Conservation (phyloP, 352 stramenopile species). For the Pythium rishiriense region DNA sequence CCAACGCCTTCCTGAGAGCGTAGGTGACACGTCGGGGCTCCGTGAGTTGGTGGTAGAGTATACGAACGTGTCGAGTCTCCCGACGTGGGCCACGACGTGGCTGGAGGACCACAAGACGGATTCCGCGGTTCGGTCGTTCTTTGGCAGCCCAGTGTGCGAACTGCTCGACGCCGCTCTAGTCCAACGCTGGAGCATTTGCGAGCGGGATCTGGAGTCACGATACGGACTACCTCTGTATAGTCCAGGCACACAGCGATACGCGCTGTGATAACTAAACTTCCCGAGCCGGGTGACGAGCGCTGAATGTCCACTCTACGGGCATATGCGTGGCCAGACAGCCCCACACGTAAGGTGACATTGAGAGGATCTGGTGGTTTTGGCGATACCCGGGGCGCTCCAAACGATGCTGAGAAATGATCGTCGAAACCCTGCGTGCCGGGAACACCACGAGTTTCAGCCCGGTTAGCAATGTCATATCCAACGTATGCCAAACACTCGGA, state of each 20-base stretch:
- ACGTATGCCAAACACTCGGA: too few relatives aligned
- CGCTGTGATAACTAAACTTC: too few relatives aligned
- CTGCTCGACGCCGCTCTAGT: not conserved
- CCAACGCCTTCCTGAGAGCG: conserved; percentile 1
- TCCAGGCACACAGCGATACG: not conserved
- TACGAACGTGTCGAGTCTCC: conserved; percentile 8
- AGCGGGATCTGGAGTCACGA: not conserved
- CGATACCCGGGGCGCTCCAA: too few relatives aligned
- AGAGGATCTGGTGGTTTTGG: too few relatives aligned
- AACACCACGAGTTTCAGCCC: too few relatives aligned
- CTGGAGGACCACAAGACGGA: not conserved
- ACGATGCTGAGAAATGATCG: too few relatives aligned
- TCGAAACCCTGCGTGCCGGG: too few relatives aligned
- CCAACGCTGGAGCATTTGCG: not conserved
- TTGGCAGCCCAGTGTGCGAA: conserved; percentile 13
- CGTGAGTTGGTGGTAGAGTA: conserved; percentile 9
- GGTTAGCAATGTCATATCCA: too few relatives aligned
- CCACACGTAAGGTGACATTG: too few relatives aligned
- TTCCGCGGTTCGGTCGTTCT: conserved; percentile 6
- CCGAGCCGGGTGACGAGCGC: too few relatives aligned
- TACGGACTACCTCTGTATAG: not conserved
- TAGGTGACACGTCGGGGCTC: conserved; percentile 4
- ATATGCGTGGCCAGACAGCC: too few relatives aligned
- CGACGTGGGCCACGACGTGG: conserved; percentile 7
- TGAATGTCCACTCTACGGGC: too few relatives aligned